Percentiles rank a stretch among this genome's conserved stretches.
Conservation (phyloP, 805 yeast species). For the Schwanniomyces vanrijiae region DNA sequence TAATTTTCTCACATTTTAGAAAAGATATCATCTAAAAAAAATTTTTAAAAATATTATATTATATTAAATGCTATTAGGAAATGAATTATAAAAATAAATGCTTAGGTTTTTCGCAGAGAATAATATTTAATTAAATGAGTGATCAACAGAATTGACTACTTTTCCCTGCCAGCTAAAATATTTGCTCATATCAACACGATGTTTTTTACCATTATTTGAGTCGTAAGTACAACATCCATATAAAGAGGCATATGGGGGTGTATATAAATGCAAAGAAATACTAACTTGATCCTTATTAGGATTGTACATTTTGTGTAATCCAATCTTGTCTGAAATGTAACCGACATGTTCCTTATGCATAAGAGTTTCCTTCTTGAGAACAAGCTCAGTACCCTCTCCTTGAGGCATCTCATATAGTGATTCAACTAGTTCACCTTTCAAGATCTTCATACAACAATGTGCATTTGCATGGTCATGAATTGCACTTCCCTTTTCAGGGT, state of each 20-base stretch:
- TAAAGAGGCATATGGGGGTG: constrained; percentile 73
- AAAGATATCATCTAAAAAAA: too few relatives aligned
- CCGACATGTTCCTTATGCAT: constrained; percentile 49
- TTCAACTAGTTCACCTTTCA: constrained; percentile 60
- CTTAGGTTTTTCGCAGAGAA: not conserved
- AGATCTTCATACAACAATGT: constrained; percentile 71
- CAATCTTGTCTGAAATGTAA: constrained; percentile 65
- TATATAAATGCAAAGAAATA: constrained; percentile 68
- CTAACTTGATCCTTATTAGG: constrained; percentile 42
- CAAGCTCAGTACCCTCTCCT: constrained; percentile 23
- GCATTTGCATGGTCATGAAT: constrained; percentile 78
- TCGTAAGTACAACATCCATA: constrained; percentile 56
- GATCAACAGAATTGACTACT: constrained; percentile 24
- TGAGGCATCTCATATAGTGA: constrained; percentile 53
- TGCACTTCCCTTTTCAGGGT: constrained; percentile 60
- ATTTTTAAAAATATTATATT: not conserved
- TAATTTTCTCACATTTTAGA: too few relatives aligned
- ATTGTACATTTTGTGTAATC: constrained; percentile 64
- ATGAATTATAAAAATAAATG: not conserved
- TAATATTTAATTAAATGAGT: constrained; percentile 19
- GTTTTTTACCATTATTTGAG: constrained; percentile 46
- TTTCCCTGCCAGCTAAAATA: constrained; percentile 64
- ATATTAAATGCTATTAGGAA: not conserved
- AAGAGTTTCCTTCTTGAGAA: constrained; percentile 24
- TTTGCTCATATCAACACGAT: constrained; percentile 57